phyloP scores from a whole-genome alignment of 345 rosid species.

The Aquilaria yunnanensis region DNA sequence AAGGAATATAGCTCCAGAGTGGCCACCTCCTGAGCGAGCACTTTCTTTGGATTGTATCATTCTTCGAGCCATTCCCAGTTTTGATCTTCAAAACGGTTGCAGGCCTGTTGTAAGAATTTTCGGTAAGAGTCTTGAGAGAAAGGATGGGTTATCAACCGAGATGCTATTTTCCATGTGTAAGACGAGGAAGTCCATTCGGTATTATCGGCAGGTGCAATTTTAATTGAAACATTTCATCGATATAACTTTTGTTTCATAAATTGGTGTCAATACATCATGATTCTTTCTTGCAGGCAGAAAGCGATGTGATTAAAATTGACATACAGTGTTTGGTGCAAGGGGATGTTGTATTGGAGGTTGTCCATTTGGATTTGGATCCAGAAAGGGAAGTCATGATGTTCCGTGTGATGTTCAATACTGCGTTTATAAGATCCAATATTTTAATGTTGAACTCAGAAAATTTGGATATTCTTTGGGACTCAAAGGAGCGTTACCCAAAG shows the following conservation, averaged over 20 bases:
- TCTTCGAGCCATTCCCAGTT: constrained; percentile 85
- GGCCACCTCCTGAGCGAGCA: constrained; percentile 98
- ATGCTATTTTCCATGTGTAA: constrained; percentile 84
- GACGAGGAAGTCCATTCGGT: constrained; percentile 64
- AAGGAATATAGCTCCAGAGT: constrained; percentile 78
- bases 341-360: constrained; percentile 94
- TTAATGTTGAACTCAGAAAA: constrained; percentile 89
- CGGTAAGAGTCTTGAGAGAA: constrained; percentile 64
- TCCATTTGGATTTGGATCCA: constrained; percentile 85
- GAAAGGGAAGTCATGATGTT: constrained; percentile 99
- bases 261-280: constrained; percentile 9
- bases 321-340: constrained; percentile 97
- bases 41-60: constrained; percentile 91
- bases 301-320: constrained; percentile 95
- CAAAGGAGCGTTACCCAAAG: constrained; percentile 89
- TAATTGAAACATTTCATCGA: background rate
- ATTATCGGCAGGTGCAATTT: constrained; percentile 69
- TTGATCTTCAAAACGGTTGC: constrained; percentile 86
- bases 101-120: constrained; percentile 90
- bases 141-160: constrained; percentile 72
- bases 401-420: constrained; percentile 94
- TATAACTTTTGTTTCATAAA: constrained; percentile 10
- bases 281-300: constrained; percentile 63
- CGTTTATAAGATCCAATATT: constrained; percentile 97
- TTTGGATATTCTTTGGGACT: constrained; percentile 96